These are phyloP conservation scores for Calonectria pauciramosa DNA, from an alignment of 2,329 filamentous ascomycete genomes.

Conservation along the genomic window DNA sequence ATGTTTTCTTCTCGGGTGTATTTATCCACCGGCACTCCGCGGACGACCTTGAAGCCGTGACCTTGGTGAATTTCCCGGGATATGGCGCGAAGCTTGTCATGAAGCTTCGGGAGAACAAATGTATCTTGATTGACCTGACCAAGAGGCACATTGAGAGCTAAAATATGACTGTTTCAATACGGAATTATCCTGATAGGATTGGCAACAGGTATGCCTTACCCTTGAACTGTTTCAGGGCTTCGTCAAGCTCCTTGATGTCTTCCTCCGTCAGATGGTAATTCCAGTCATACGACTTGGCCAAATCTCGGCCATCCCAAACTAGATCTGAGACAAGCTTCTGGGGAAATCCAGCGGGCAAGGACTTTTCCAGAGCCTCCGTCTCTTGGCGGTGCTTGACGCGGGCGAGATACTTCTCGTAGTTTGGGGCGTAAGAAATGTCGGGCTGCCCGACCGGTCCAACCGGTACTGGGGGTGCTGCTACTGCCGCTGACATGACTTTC, in stretches of 20 bases:
- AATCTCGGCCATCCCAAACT: conserved; percentile 69
- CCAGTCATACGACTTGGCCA: conserved; percentile 66
- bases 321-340: conserved; percentile 61
- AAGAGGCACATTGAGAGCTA: conserved; percentile 54
- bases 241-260: conserved; percentile 65
- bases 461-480: conserved; percentile 22
- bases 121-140: conserved; percentile 48
- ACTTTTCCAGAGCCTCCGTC: conserved; percentile 54
- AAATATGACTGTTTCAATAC: background rate
- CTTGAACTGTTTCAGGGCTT: conserved; percentile 58
- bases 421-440: conserved; percentile 70
- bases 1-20: conserved; percentile 69
- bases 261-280: conserved; percentile 61
- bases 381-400: conserved; percentile 61
- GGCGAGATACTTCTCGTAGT: conserved; percentile 66
- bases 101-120: conserved; percentile 32
- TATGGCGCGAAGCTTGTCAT: conserved; percentile 61
- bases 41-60: conserved; percentile 71
- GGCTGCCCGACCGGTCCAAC: conserved; percentile 62
- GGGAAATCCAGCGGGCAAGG: conserved; percentile 66
- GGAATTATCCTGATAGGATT: too few relatives aligned
- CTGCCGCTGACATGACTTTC: conserved; percentile 21
- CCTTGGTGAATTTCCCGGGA: conserved; percentile 68
- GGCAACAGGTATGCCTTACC: conserved; percentile 42
- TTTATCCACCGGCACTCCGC: conserved; percentile 65